Base-by-base conservation (phyloP, 208 protist genomes). In the Crithidia acanthocephali region DNA sequence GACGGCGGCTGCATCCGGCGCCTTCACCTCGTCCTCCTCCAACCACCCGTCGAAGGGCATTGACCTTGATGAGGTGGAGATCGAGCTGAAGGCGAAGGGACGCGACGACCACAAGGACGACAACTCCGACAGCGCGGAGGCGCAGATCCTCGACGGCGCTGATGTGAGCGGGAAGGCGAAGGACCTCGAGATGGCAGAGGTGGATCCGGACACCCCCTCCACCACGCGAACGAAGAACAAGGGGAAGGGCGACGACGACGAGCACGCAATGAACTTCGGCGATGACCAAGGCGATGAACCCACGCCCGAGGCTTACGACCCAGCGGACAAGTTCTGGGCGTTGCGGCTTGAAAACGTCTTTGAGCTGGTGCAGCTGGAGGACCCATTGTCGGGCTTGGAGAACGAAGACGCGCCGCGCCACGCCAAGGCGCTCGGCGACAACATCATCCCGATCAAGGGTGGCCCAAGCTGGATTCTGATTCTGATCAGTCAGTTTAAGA, bases 391-490 rank as follows among this genome's bases (percentile, higher is more conserved):
- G 20, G 91, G 91, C 45, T 45, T 95, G 40, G 57, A 81, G 22
- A 28, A 73, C 50, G 52, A 59, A 16, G 85, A 93, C 55, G 85
- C 84, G 18, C 76, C 79, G 9, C 79, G 77, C 51, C 85, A 87
- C 67, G 85, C 76, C 20, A 72, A 74, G 59, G 84, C 79, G 42
- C 77, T 94, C 11, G 91, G 91, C n/a, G 73, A 84, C 79, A 94
- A 96, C 62, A 55, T 86, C 47, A 96, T 96, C 48, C 86, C 86
- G 28, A 91, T 96, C 78, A 76, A 81, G 47, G 85, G 88, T 23
- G 91, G 88, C 10, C 78, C 86, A 37, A 90, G 81, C 64, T 86
- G 84, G 78, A 68, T 87, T 22, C 62, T 79, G 63, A 87, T 97
- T 42, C 74, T 97, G 16, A 56, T 70, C 8, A 59, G 59, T 27